Base-by-base conservation (phyloP, 139 green algal genomes). In the Monoraphidium neglectum region DNA sequence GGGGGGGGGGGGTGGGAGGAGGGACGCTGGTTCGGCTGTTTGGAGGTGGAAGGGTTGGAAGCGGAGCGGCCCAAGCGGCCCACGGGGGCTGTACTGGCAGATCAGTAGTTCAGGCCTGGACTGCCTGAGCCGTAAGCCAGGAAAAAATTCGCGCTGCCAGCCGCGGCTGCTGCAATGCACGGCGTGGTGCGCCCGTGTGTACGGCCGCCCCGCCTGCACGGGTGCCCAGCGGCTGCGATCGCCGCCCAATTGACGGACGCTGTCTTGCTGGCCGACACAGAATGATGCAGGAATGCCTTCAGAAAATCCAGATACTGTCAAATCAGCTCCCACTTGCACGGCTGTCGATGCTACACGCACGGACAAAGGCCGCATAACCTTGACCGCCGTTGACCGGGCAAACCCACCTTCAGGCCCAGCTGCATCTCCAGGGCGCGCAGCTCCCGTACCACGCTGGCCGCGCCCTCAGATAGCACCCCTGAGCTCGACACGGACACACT, bases 331-430 rank as follows among this genome's bases (percentile, higher is more conserved):
- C 51, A 60, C 18, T 21, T 60, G 51, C 51, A 60, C 51, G 18
- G 51, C 21, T n/a, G n/a, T n/a, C n/a, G n/a, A n/a, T n/a, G n/a
- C n/a, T n/a, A n/a, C n/a, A n/a, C n/a, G n/a, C n/a, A n/a, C n/a
- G n/a, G n/a, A n/a, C n/a, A n/a, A n/a, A n/a, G n/a, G n/a, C n/a
- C n/a, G n/a, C n/a, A n/a, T n/a, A n/a, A n/a, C n/a, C n/a, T n/a
- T n/a, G n/a, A n/a, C n/a, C n/a, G n/a, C 10, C 57, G 26, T 13
- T 16, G 28, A 16, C 57, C 26, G 16, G 28, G 10, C 12, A 33
- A 16, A 8, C 73, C 40, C 35, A 79, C 73, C 62, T 79, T 32
- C 23, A 73, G 13, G 1, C 73, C 73, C 35, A 79, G 49, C 73
- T 79, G 30, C 49, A 67, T n/a, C 33, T 79, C 61, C 63, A 79